Evolutionary conservation across 352 stramenopile genomes (phyloP), one percentile per base, ranked within the genome.

Genomic region (Globisporangium orthogonon): DNA sequence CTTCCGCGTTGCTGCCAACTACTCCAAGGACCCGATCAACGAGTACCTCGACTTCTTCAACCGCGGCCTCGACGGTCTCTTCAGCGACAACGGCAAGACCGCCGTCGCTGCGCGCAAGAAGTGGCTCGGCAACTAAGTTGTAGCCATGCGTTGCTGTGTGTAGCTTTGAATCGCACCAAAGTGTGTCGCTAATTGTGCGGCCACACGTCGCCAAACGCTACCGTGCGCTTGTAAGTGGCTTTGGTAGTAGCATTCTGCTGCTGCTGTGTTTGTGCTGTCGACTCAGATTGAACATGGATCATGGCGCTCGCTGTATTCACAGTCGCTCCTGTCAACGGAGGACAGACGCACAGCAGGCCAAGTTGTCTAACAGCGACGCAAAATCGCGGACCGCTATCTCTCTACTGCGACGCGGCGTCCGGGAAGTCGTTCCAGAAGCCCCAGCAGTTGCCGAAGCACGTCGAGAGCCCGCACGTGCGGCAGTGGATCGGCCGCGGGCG

Each of bases 1-100:
- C 51, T 84, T 78, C 62, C 74, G 76, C 40, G 61, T 91, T 23
- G 77, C 79, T 2, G 56, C 64, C 37, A 81, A 87, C 62, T 90
- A 90, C 70, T 78, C 67, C 50, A 69, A 65, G 61, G 77, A 88
- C 62, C 77, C 79, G 15, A 63, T 56, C 43, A 62, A 68, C 28
- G 79, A 90, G 72, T 87, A 87, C 67, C 61, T 81, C 10, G 65
- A 87, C 57, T 77, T 91, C 49, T 87, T 85, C 55, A 44, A 66
- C 52, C 76, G 78, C 50, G 74, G 76, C 10, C 56, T 91, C 33
- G 81, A 91, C 51, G 76, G 75, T 2, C 31, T 87, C 47, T 88
- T 90, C 67, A 80, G 57, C 49, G 74, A 85, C 63, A 69, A 85
- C 58, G 78, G 70, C 63, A 83, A 85, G 65, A 80, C 63, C 23